Evolutionary conservation across 2,329 filamentous ascomycete genomes (phyloP).

Genomic region (Colletotrichum melonis): DNA sequence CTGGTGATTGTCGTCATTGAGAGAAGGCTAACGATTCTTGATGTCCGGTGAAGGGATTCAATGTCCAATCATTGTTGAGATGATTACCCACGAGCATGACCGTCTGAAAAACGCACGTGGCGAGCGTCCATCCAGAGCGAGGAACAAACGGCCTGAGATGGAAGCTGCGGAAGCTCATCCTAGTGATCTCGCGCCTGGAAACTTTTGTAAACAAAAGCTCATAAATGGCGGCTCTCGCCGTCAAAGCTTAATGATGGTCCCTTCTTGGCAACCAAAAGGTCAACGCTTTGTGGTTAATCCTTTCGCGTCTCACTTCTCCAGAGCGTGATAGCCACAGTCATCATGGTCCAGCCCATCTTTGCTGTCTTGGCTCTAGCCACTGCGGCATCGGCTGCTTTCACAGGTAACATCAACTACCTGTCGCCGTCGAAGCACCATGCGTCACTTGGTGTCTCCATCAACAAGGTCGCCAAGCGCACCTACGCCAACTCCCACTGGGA

Average conservation of each 20-base stretch:
- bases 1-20: conserved; percentile 11
- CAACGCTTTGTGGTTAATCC: too few relatives aligned
- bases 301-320: too few relatives aligned
- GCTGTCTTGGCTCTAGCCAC: conserved; percentile 4
- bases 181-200: too few relatives aligned
- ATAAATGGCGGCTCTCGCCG: neutral
- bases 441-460: conserved; percentile 72
- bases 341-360: conserved; percentile 13
- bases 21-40: neutral
- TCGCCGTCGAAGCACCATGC: conserved; percentile 75
- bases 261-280: neutral
- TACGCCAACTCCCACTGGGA: conserved; percentile 54
- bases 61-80: conserved; percentile 13
- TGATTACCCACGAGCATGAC: conserved; percentile 26
- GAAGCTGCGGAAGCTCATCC: neutral
- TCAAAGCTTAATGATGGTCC: neutral
- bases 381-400: conserved; percentile 18
- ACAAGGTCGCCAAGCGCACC: conserved; percentile 68
- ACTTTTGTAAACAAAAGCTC: neutral
- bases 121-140: neutral
- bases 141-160: neutral
- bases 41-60: neutral
- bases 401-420: conserved; percentile 72
- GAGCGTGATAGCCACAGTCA: neutral
- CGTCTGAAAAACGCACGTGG: neutral